Base-by-base conservation (phyloP, 1,139 yeast genomes). In the Saccharomyces hybrid region DNA sequence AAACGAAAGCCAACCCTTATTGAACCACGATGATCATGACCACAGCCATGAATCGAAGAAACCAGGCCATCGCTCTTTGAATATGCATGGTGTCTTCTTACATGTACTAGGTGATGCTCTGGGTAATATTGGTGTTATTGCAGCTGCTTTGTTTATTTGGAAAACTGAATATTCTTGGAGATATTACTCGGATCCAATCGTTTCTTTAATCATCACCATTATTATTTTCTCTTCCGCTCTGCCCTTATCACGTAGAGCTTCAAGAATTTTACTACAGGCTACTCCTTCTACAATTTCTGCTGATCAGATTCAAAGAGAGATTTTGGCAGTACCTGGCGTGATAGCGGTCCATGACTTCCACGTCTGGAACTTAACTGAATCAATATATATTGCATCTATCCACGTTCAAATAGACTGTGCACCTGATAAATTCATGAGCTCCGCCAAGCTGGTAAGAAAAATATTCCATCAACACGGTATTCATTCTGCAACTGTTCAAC, bases 31-130 rank as follows among this genome's bases (percentile, higher is more conserved):
- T 58, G 62, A 71, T 25, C 31, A 26, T 14, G 31, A 27, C 25
- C 74, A 73, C 55, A 68, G 54, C 19, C 60, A 60, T 44, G 60
- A 49, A 38, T 42, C 50, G 3, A 48, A 41, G 13, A 54, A 52
- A 13, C 14, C 51, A 4, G 73, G 75, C 64, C 66, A 70, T 38
- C 82, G 80, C 69, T 88, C 96, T 13, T 76, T 93, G 76, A 93
- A 93, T 72, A 93, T 93, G 98, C 95, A 89, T 65, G 98, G 99
- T 58, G 98, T 93, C 4, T 93, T 88, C 67, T 76, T 93, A 64
- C 99, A 93, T 69, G 99, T 93, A 5, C 62, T 93, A 63, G 99
- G 99, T 48, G 99, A 93, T 70, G 98, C 98, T 1, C 75, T 93
- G 58, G 99, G 99, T 60, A 93, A 93, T 68, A 75, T 93, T 55